Evolutionary conservation across 371 early-diverging fungal genomes (phyloP).

Genomic region (Circinella umbellata): DNA sequence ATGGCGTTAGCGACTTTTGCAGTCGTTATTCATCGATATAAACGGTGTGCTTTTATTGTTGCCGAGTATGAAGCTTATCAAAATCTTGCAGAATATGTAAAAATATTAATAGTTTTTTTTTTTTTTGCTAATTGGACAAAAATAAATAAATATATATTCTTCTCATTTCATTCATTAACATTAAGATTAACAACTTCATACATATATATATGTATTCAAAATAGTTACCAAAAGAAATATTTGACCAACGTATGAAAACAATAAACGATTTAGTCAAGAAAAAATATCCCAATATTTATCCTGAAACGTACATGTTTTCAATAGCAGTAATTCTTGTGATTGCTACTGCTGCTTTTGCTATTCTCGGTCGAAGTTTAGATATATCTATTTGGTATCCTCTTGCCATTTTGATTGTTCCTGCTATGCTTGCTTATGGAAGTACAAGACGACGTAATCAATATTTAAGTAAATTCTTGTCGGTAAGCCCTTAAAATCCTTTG

Average conservation of each 20-base stretch:
- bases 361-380: conserved; percentile 32
- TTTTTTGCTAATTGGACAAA: too few relatives aligned
- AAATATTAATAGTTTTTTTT: background rate
- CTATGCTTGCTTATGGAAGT: conserved; percentile 35
- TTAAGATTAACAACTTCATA: too few relatives aligned
- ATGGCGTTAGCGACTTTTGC: conserved; percentile 30
- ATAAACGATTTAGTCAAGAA: conserved; percentile 29
- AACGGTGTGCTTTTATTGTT: conserved; percentile 12
- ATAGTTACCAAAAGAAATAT: conserved; percentile 40
- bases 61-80: conserved; percentile 19
- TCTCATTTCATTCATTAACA: too few relatives aligned
- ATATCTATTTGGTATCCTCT: conserved; percentile 45
- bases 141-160: too few relatives aligned
- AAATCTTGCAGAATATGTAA: conserved; percentile 27
- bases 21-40: conserved; percentile 20
- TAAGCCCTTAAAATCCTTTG: conserved; percentile 15
- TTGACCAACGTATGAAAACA: conserved; percentile 26
- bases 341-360: conserved; percentile 40
- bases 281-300: conserved; percentile 39
- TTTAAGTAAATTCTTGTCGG: conserved; percentile 22
- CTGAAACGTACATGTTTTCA: conserved; percentile 42
- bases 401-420: conserved; percentile 33
- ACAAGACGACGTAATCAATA: conserved; percentile 39
- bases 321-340: conserved; percentile 35
- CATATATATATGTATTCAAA: background rate